Evolutionary conservation across 164 flowering plant species (phyloP).

Genomic region (Liquidambar formosana): DNA sequence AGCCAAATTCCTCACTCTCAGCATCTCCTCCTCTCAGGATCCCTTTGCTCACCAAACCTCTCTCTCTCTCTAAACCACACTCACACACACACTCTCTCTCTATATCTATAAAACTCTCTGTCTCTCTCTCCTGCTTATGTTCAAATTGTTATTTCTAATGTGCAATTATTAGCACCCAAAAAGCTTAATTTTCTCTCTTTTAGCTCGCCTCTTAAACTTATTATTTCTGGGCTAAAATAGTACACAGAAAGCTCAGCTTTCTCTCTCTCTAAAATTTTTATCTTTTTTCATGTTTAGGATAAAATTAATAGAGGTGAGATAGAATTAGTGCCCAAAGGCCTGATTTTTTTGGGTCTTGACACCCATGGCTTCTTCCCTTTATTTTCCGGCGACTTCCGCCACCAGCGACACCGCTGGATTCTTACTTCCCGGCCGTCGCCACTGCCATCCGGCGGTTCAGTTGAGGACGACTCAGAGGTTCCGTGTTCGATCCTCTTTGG

Average conservation of each 20-base stretch:
- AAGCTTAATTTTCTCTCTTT: not conserved
- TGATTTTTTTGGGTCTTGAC: not conserved
- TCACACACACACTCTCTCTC: too few relatives aligned
- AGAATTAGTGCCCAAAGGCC: not conserved
- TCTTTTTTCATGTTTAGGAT: not conserved
- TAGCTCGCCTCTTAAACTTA: too few relatives aligned
- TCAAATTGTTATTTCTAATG: too few relatives aligned
- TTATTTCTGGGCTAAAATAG: not conserved
- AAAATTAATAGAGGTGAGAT: too few relatives aligned
- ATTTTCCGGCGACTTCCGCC: constrained; percentile 35
- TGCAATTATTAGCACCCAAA: too few relatives aligned
- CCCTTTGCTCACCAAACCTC: not conserved
- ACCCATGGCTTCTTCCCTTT: constrained; percentile 41
- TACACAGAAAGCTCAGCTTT: not conserved
- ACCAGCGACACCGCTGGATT: constrained; percentile 27
- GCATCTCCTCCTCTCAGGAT: constrained; percentile 7
- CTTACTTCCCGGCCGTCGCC: constrained; percentile 19
- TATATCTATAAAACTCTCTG: not conserved
- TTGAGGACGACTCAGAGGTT: constrained; percentile 36
- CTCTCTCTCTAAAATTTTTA: not conserved
- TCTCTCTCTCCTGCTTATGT: constrained; percentile 1
- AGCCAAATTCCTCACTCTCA: not conserved
- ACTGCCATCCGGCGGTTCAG: constrained; percentile 20
- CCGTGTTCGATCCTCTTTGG: constrained; percentile 58
- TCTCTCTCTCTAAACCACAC: constrained; percentile 4